Evolutionary conservation across 2,329 filamentous ascomycete species (phyloP), one percentile per base, ranked within the genome.

Genomic region (Hypoxylon sp.): DNA sequence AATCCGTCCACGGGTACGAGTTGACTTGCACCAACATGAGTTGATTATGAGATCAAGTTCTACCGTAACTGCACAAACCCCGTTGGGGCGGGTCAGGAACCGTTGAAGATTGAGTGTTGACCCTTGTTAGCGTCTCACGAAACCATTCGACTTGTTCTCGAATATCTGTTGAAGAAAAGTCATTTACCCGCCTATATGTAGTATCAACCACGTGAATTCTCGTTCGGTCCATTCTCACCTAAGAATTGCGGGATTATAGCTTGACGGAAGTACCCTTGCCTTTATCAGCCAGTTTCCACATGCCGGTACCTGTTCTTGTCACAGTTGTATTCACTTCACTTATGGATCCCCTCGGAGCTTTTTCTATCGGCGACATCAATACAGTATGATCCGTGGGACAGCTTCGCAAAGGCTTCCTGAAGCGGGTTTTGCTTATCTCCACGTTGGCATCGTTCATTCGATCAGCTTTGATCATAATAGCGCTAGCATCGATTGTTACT

Each of bases 251-350:
- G 19, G 46, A 50, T 46, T 31, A 11, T 35, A 48, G 13, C 31
- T 59, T 44, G 22, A n/a, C 24, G 24, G 44, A 54, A 61, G 22
- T 9, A 3, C 13, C 31, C 13, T 42, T 52, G 11, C 44, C 31
- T 50, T 11, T 26, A 46, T 39, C 24, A 48, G 14, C n/a, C 11
- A 22, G 39, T 39, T 46, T 60, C 4, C 24, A 10, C n/a, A 64
- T 67, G 69, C 29, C 56, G 56, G 51, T 47, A 67, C 55, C 63
- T 67, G 10, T 60, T 60, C 53, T 63, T 52, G 33, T 67, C 69
- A 67, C 64, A 26, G 60, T 59, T 58, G 24, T 24, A 61, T 44
- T 58, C 47, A 29, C 11, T 37, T 58, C 39, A 63, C 44, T 33
- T 26, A 26, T 22, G 29, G 22, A 46, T 60, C 37, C 35, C 52